Percentiles rank a stretch among this genome's conserved stretches.
Conservation (phyloP, 2,329 filamentous ascomycete genomes). For the Colletotrichum viniferum region DNA sequence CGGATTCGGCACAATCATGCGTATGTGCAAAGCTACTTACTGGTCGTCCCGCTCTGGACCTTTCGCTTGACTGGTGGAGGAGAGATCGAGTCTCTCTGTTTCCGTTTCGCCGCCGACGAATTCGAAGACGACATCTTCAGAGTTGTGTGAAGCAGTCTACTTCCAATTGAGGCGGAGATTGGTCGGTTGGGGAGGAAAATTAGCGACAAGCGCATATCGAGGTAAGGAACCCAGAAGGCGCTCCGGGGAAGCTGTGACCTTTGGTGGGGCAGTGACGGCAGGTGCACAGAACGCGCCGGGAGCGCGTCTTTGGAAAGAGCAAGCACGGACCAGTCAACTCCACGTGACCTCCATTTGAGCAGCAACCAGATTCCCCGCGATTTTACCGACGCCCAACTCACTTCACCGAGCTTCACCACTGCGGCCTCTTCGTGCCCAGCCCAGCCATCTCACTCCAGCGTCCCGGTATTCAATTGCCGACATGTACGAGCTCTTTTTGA, state of each 20-base stretch:
- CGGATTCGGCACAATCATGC: background rate
- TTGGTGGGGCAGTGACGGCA: background rate
- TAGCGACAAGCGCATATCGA: background rate
- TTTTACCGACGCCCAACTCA: background rate
- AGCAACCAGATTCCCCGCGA: background rate
- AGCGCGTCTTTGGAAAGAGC: background rate
- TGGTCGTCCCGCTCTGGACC: conserved; percentile 55
- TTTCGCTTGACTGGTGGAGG: conserved; percentile 60
- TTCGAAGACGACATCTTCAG: conserved; percentile 6
- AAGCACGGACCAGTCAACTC: background rate
- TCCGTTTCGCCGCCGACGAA: conserved; percentile 35
- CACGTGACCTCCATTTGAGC: background rate
- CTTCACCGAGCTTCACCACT: background rate
- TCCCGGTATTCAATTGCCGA: background rate
- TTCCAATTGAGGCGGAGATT: background rate
- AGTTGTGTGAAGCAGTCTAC: background rate
- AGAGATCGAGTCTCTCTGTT: conserved; percentile 49
- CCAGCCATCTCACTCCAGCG: background rate
- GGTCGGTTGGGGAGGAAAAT: background rate
- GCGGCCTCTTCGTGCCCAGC: background rate
- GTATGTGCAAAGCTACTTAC: conserved; percentile 35
- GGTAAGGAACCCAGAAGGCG: background rate
- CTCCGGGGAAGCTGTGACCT: background rate
- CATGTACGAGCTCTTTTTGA: conserved; percentile 67
- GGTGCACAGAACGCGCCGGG: background rate